Percentiles rank a stretch among this genome's conserved stretches.
Conservation (phyloP, 2,329 filamentous ascomycete species). For the Grosmannia clavigera region DNA sequence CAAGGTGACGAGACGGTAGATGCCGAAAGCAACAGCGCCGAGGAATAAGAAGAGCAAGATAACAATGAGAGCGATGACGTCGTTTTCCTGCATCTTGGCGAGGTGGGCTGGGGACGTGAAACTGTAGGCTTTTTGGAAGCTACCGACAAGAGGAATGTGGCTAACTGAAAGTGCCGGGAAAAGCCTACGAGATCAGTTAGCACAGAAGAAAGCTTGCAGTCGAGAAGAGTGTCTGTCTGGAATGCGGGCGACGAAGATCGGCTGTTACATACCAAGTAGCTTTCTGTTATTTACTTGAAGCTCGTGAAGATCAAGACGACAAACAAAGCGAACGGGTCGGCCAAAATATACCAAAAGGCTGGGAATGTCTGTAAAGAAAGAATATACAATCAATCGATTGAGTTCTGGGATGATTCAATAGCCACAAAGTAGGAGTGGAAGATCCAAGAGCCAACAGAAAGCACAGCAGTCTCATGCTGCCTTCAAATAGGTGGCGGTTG, state of each 20-base stretch:
- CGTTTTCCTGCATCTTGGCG: slow-evolving; percentile 47
- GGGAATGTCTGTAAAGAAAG: neutral
- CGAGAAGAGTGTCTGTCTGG: neutral
- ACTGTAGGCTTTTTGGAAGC: neutral
- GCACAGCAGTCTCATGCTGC: neutral
- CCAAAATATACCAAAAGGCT: neutral
- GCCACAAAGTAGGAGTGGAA: neutral
- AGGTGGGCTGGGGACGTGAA: neutral
- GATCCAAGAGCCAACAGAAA: neutral
- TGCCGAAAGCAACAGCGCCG: slow-evolving; percentile 48
- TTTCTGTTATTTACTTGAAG: neutral
- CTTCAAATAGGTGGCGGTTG: slow-evolving; percentile 12
- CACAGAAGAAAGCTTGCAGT: neutral
- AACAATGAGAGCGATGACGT: slow-evolving; percentile 56
- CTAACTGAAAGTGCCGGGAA: neutral
- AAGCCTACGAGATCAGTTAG: neutral
- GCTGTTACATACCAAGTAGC: neutral
- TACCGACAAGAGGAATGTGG: neutral
- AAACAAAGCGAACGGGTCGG: neutral
- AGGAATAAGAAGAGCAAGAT: slow-evolving; percentile 54
- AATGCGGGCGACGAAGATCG: neutral
- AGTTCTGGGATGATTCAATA: neutral
- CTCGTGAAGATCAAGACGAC: neutral
- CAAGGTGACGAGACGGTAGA: slow-evolving; percentile 46
- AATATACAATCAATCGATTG: neutral